Percentiles rank a stretch among this genome's conserved stretches.
These are phyloP conservation scores for Inga leiocalycina DNA, from an alignment of 306 rosid genomes.

Conservation along the genomic window DNA sequence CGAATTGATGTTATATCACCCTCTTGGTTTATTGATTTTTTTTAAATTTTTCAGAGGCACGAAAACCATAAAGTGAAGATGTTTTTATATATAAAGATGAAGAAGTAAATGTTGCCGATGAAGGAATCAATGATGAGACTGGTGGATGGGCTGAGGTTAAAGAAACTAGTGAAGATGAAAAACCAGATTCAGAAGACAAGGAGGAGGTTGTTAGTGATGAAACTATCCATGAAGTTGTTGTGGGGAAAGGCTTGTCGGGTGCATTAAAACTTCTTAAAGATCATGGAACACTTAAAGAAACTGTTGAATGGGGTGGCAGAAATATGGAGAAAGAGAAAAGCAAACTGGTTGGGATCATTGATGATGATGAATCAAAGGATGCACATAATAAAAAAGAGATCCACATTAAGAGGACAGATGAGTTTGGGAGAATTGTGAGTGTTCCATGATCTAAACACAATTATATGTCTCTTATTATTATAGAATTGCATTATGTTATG, in stretches of 20 bases:
- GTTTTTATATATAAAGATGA: constrained; percentile 76
- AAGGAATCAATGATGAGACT: too few relatives aligned
- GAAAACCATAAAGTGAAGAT: constrained; percentile 76
- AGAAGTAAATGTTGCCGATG: too few relatives aligned
- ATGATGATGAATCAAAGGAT: constrained; percentile 65
- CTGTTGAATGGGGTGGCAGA: constrained; percentile 95
- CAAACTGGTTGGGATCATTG: too few relatives aligned
- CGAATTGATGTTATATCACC: constrained; percentile 13
- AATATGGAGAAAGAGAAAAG: constrained; percentile 98
- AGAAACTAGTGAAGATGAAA: constrained; percentile 1
- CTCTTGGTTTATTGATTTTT: neutral
- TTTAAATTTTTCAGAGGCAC: constrained; percentile 68
- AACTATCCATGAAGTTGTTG: constrained; percentile 83
- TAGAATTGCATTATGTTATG: neutral
- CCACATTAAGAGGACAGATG: constrained; percentile 88
- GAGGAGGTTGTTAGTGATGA: constrained; percentile 76
- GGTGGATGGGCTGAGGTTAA: too few relatives aligned
- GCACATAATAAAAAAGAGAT: constrained; percentile 73
- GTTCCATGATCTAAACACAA: neutral
- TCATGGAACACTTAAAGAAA: constrained; percentile 90
- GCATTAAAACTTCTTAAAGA: constrained; percentile 48
- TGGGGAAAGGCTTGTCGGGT: constrained; percentile 83
- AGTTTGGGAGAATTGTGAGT: constrained; percentile 92
- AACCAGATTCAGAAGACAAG: constrained; percentile 53
- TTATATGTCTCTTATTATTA: neutral